Conservation (phyloP, 768 basidiomycete species). For the Boletus insuetus region DNA sequence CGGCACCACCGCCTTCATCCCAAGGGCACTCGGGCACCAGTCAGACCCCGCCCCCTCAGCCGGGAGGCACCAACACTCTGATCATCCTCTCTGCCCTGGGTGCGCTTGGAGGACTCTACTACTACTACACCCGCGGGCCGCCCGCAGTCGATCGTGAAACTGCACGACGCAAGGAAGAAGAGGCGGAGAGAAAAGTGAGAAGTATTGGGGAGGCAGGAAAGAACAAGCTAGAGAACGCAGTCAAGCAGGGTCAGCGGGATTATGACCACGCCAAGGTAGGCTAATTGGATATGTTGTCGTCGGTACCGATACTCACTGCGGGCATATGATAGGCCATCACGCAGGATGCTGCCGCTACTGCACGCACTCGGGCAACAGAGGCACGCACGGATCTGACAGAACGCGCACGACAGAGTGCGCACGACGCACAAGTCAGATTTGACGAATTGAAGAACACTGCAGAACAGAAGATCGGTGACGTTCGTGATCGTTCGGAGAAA, state of each 20-base stretch:
- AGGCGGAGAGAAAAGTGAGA: slow-evolving; percentile 28
- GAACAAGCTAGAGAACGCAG: slow-evolving; percentile 25
- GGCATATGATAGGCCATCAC: slow-evolving; percentile 14
- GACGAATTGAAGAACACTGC: slow-evolving; percentile 27
- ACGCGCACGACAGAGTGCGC: slow-evolving; percentile 24
- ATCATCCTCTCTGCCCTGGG: slow-evolving; percentile 32
- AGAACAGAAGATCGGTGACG: slow-evolving; percentile 23
- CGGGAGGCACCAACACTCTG: slow-evolving; percentile 24
- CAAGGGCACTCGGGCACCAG: slow-evolving; percentile 3
- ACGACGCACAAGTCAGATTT: slow-evolving; percentile 24
- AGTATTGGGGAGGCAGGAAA: slow-evolving; percentile 31
- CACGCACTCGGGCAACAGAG: slow-evolving; percentile 19
- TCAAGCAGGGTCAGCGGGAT: slow-evolving; percentile 31
- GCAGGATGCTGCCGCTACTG: slow-evolving; percentile 14
- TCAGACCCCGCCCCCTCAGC: not conserved
- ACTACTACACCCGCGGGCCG: slow-evolving; percentile 33
- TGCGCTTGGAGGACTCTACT: slow-evolving; percentile 36
- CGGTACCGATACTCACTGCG: not conserved
- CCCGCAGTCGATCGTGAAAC: slow-evolving; percentile 19
- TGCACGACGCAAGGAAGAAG: slow-evolving; percentile 34
- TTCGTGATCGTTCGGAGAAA: slow-evolving; percentile 25
- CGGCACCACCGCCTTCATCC: slow-evolving; percentile 11
- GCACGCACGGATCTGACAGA: slow-evolving; percentile 24
- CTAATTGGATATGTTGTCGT: not conserved
- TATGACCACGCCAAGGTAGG: slow-evolving; percentile 37